These are phyloP conservation scores for Peronospora farinosa DNA, from an alignment of 352 stramenopile species.

Conservation along the genomic window DNA sequence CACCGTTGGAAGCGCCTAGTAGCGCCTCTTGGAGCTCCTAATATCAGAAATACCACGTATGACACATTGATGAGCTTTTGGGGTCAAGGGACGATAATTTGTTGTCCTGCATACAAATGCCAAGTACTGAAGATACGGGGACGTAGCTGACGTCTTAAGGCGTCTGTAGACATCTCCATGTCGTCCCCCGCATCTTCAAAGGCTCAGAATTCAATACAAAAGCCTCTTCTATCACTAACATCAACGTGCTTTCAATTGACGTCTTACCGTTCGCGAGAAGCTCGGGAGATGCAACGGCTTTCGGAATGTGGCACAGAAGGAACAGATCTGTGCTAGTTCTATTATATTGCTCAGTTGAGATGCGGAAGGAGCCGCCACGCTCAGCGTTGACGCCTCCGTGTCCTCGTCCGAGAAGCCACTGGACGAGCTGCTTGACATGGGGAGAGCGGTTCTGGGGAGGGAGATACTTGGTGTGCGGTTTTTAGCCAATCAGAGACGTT, in stretches of 20 bases:
- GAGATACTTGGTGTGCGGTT: constrained; percentile 2
- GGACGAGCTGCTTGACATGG: constrained; percentile 45
- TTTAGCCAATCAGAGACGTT: constrained; percentile 5
- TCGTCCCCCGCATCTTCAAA: constrained; percentile 5
- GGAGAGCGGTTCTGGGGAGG: constrained; percentile 19
- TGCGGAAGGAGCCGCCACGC: constrained; percentile 11
- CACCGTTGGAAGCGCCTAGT: constrained; percentile 34
- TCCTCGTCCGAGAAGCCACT: constrained; percentile 39
- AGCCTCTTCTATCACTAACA: not conserved
- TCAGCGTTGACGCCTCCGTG: constrained; percentile 12
- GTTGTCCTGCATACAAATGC: constrained; percentile 27
- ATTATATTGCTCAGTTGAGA: constrained; percentile 30
- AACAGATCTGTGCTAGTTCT: constrained; percentile 65
- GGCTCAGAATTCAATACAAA: constrained; percentile 8
- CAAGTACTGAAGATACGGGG: constrained; percentile 17
- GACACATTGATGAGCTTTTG: constrained; percentile 21
- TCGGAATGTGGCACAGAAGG: constrained; percentile 74
- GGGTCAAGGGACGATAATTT: constrained; percentile 1
- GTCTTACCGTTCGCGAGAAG: constrained; percentile 70
- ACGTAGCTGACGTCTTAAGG: constrained; percentile 6
- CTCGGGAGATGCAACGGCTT: constrained; percentile 55
- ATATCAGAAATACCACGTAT: constrained; percentile 11
- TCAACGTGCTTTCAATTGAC: constrained; percentile 7
- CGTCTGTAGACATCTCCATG: constrained; percentile 1
- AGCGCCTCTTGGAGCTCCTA: constrained; percentile 68